A percentile compares a stretch with the other conserved stretches of the same genome.
Conservation (phyloP, 192 early-diverging fungal genomes). For the Coemansia sp. region DNA sequence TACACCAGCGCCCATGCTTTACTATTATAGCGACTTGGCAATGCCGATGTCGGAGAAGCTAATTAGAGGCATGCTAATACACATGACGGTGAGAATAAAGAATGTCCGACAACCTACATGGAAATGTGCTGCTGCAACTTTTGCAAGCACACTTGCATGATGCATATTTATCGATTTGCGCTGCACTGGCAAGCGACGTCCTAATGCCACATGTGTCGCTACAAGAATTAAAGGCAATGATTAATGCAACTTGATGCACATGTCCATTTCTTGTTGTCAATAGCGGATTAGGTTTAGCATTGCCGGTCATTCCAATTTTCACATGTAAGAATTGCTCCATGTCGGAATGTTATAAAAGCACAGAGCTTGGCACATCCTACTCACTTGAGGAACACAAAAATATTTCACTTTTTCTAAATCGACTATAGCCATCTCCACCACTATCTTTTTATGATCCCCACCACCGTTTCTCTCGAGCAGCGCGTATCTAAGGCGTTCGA, state of each 20-base stretch:
- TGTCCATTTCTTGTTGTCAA: neutral
- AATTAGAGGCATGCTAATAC: neutral
- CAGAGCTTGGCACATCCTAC: neutral
- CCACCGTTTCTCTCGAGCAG: neutral
- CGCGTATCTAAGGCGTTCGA: conserved; percentile 45
- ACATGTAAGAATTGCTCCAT: too few relatives aligned
- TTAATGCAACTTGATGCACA: neutral
- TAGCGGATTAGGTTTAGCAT: neutral
- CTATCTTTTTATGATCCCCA: neutral
- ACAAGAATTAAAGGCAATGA: neutral
- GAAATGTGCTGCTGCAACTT: neutral
- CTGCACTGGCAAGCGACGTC: too few relatives aligned
- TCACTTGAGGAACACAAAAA: neutral
- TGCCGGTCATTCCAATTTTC: neutral
- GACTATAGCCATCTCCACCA: neutral
- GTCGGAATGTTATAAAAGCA: neutral
- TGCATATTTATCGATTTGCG: too few relatives aligned
- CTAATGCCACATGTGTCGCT: too few relatives aligned
- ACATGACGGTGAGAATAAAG: neutral
- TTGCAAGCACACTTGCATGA: neutral
- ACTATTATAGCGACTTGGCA: too few relatives aligned
- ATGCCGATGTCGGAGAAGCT: neutral
- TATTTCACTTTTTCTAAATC: neutral
- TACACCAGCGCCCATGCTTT: too few relatives aligned
- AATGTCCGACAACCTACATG: neutral